These are phyloP conservation scores for Penicillium capsulatum DNA, from an alignment of 2,329 filamentous ascomycete genomes.

Conservation along the genomic window DNA sequence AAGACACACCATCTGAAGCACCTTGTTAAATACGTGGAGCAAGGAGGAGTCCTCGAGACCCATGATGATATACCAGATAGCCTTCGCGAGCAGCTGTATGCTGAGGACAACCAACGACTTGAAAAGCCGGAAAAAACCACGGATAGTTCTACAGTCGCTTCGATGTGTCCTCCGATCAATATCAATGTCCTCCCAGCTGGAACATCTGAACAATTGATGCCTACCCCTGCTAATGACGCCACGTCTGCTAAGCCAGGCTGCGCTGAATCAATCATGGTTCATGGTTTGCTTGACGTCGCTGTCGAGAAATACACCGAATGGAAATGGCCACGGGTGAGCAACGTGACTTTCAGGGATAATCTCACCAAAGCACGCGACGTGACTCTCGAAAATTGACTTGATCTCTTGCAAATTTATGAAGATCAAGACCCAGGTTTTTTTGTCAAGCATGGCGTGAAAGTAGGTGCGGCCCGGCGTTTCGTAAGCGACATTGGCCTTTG, in stretches of 20 bases:
- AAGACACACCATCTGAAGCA: conserved; percentile 25
- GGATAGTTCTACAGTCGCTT: conserved; percentile 12
- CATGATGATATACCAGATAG: conserved; percentile 30
- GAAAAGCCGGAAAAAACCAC: conserved; percentile 18
- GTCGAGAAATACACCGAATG: conserved; percentile 12
- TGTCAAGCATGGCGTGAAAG: conserved; percentile 4
- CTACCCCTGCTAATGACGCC: conserved; percentile 1
- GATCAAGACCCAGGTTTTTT: conserved; percentile 8
- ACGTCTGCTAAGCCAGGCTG: neutral
- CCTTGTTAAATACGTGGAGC: conserved; percentile 26
- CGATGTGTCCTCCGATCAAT: conserved; percentile 25
- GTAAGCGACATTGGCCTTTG: conserved; percentile 2
- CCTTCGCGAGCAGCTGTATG: conserved; percentile 31
- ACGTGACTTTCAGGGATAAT: conserved; percentile 13
- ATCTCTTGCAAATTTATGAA: conserved; percentile 8
- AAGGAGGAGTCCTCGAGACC: conserved; percentile 12
- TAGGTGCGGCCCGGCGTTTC: conserved; percentile 2
- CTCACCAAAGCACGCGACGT: conserved; percentile 9
- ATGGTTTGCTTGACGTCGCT: conserved; percentile 9
- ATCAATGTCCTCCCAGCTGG: conserved; percentile 28
- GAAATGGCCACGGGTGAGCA: conserved; percentile 11
- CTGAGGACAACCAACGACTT: conserved; percentile 27
- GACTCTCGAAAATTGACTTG: conserved; percentile 7
- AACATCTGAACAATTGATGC: conserved; percentile 9
- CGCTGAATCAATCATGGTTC: conserved; percentile 5